These are phyloP conservation scores for Gynochthodes officinalis DNA, from an alignment of 257 asterid genomes.

Conservation along the genomic window DNA sequence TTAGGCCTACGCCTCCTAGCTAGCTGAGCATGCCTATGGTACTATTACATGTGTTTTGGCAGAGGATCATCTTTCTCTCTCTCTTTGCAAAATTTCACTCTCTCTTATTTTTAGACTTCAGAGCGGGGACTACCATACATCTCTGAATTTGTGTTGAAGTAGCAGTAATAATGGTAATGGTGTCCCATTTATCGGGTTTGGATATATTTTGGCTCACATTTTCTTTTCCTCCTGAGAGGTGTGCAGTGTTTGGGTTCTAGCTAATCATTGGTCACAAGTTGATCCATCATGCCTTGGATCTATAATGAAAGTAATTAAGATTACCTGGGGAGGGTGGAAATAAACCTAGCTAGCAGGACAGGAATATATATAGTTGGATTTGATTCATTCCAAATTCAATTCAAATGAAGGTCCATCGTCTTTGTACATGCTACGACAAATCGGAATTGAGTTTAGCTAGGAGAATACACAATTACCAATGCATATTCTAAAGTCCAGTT, in stretches of 20 bases:
- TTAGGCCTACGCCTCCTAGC: constrained; percentile 10
- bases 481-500: too few species aligned
- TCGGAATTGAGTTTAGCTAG: too few species aligned
- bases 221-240: neutral
- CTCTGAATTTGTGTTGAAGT: neutral
- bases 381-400: neutral
- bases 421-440: too few species aligned
- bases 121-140: constrained; percentile 18
- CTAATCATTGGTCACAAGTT: too few species aligned
- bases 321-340: too few species aligned
- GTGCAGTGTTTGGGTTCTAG: neutral
- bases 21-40: neutral
- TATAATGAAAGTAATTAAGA: too few species aligned
- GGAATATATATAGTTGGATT: neutral
- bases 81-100: too few species aligned
- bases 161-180: neutral
- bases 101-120: neutral
- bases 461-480: too few species aligned
- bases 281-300: too few species aligned
- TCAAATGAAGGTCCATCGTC: too few species aligned
- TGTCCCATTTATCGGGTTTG: neutral
- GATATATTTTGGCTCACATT: neutral
- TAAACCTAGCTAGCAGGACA: too few species aligned
- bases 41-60: neutral
- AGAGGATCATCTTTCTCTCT: neutral